phyloP scores from a whole-genome alignment of 2,329 filamentous ascomycete species.

The Podosphaera aphanis region DNA sequence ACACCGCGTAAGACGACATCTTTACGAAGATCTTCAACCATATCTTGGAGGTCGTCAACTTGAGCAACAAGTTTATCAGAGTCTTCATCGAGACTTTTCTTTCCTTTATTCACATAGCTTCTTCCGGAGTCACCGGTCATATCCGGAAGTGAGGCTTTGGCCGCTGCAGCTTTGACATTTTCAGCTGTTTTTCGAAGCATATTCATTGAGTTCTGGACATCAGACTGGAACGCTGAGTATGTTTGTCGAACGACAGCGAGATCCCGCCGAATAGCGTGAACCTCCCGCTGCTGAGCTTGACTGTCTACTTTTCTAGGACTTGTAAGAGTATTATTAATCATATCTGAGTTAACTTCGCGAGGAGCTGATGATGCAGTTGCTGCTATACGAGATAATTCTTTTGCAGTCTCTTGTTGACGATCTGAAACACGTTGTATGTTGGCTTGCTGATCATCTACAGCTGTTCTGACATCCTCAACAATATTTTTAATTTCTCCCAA shows the following conservation, averaged over 20 bases:
- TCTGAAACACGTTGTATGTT: constrained; percentile 74
- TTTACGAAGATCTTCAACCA: constrained; percentile 89
- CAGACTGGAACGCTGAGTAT: constrained; percentile 72
- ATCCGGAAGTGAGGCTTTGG: constrained; percentile 45
- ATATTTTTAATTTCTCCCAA: constrained; percentile 57
- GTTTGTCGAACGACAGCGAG: constrained; percentile 81
- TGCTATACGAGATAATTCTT: constrained; percentile 45
- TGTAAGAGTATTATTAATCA: constrained; percentile 10
- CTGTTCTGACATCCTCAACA: constrained; percentile 67
- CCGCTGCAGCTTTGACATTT: constrained; percentile 53
- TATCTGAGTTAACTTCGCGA: constrained; percentile 2
- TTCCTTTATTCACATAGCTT: constrained; percentile 62
- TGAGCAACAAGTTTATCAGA: constrained; percentile 76
- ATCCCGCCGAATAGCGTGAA: constrained; percentile 66
- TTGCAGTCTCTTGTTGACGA: constrained; percentile 68
- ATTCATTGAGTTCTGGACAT: constrained; percentile 72
- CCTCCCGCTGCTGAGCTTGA: constrained; percentile 45
- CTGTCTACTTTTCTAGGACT: constrained; percentile 13
- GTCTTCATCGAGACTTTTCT: constrained; percentile 67
- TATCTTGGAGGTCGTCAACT: constrained; percentile 91
- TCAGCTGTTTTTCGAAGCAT: constrained; percentile 59
- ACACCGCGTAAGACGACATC: constrained; percentile 88
- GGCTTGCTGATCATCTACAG: constrained; percentile 60
- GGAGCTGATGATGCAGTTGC: constrained; percentile 10
- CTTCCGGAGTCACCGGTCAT: constrained; percentile 61